These are phyloP conservation scores for Decorospora gaudefroyi DNA, from an alignment of 2,329 filamentous ascomycete genomes.

Conservation along the genomic window DNA sequence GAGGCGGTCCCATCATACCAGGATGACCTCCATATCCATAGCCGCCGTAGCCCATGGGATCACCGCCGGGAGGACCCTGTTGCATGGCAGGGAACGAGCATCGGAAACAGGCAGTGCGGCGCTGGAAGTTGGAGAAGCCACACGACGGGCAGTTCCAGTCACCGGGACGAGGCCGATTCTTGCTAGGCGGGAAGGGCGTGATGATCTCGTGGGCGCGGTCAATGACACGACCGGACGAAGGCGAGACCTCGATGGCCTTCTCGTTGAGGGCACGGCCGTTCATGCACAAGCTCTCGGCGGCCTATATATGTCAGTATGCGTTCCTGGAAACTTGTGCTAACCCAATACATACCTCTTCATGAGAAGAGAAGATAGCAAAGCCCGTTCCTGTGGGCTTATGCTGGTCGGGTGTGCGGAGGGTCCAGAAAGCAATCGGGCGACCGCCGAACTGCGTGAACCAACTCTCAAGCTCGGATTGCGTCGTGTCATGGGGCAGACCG, in stretches of 20 bases:
- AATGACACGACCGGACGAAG: conserved; percentile 93
- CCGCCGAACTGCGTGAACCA: conserved; percentile 99
- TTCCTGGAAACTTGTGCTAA: background rate
- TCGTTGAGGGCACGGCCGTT: conserved; percentile 97
- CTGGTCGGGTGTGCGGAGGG: conserved; percentile 93
- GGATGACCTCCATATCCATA: conserved; percentile 62
- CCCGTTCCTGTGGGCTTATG: conserved; percentile 99
- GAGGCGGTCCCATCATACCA: conserved; percentile 59
- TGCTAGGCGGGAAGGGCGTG: conserved; percentile 96
- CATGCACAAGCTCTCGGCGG: conserved; percentile 98
- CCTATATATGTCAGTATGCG: conserved; percentile 58
- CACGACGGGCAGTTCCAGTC: conserved; percentile 99
- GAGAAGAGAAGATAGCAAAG: conserved; percentile 97
- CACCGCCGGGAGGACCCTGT: conserved; percentile 68
- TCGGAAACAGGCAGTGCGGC: conserved; percentile 96
- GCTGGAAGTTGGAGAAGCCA: conserved; percentile 99
- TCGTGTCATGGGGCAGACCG: conserved; percentile 94
- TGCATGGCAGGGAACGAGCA: conserved; percentile 98
- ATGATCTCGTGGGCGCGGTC: conserved; percentile 95
- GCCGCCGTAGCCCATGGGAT: conserved; percentile 67
- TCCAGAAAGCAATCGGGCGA: conserved; percentile 98
- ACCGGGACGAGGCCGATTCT: conserved; percentile 94
- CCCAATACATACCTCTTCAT: conserved; percentile 79
- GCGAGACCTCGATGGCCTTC: conserved; percentile 98
- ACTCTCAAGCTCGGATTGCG: conserved; percentile 96